Conservation (phyloP, 345 rosid genomes). For the Murraya paniculata region DNA sequence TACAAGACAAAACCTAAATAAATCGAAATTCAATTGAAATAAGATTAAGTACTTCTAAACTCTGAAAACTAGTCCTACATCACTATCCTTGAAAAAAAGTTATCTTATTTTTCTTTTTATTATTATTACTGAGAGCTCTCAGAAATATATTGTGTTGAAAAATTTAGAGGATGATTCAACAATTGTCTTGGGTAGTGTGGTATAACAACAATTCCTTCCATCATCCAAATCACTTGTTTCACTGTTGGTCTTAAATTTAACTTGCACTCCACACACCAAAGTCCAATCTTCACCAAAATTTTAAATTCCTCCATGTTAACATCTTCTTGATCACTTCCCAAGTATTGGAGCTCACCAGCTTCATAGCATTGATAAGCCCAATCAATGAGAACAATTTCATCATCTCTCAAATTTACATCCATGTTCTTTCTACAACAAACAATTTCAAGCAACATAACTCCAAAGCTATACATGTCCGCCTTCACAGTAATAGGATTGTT, state of each 20-base stretch:
- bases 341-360: background rate
- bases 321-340: background rate
- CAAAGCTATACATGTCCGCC: constrained; percentile 1
- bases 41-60: too few species aligned
- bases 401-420: background rate
- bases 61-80: too few species aligned
- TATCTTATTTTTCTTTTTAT: too few species aligned
- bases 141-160: too few species aligned
- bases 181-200: background rate
- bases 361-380: constrained; percentile 10
- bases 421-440: background rate
- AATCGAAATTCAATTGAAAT: too few species aligned
- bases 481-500: constrained; percentile 1
- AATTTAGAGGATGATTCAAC: background rate
- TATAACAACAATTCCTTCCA: background rate
- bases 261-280: background rate
- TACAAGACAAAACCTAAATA: too few species aligned
- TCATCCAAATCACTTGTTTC: background rate
- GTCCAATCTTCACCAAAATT: background rate
- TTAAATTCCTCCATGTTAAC: background rate
- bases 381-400: background rate
- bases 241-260: background rate
- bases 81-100: too few species aligned
- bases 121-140: too few species aligned
- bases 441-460: constrained; percentile 3